These are phyloP conservation scores for Pichia membranifaciens DNA, from an alignment of 805 yeast genomes.

Conservation along the genomic window DNA sequence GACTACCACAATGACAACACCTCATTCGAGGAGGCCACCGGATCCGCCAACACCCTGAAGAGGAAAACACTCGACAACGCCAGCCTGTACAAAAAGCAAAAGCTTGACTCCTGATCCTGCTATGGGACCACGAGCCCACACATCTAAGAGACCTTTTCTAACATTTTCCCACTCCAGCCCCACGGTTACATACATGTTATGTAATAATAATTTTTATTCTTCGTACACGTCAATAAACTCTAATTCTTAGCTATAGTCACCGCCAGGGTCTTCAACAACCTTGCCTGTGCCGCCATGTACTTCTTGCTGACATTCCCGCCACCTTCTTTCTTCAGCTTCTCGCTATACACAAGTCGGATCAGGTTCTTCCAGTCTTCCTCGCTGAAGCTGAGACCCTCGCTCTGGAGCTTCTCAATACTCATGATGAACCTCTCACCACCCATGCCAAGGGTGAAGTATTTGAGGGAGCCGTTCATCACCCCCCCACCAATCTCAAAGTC, in stretches of 20 bases:
- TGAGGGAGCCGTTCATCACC: slow-evolving; percentile 33
- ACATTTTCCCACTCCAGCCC: neutral
- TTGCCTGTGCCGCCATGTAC: slow-evolving; percentile 12
- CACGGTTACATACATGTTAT: neutral
- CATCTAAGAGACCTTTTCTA: neutral
- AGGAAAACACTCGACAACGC: slow-evolving; percentile 14
- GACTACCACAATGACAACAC: slow-evolving; percentile 10
- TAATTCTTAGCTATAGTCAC: neutral
- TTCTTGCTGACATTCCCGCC: slow-evolving; percentile 8
- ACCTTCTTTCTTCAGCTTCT: slow-evolving; percentile 21
- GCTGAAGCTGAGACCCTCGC: slow-evolving; percentile 24
- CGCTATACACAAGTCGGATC: slow-evolving; percentile 46
- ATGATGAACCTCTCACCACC: slow-evolving; percentile 13
- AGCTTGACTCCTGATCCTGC: slow-evolving; percentile 5
- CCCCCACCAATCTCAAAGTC: neutral
- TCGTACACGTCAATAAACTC: neutral
- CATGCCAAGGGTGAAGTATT: slow-evolving; percentile 44
- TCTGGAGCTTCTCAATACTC: slow-evolving; percentile 4
- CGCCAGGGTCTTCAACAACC: slow-evolving; percentile 7
- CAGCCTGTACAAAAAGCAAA: slow-evolving; percentile 9
- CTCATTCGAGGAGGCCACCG: slow-evolving; percentile 12
- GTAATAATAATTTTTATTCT: neutral
- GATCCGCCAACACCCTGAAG: slow-evolving; percentile 9
- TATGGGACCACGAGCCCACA: too few species aligned
- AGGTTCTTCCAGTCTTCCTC: slow-evolving; percentile 45